Percentiles rank a stretch among this genome's conserved stretches.
These are phyloP conservation scores for Luzula sylvatica DNA, from an alignment of 176 grass and related monocot genomes.

Conservation along the genomic window DNA sequence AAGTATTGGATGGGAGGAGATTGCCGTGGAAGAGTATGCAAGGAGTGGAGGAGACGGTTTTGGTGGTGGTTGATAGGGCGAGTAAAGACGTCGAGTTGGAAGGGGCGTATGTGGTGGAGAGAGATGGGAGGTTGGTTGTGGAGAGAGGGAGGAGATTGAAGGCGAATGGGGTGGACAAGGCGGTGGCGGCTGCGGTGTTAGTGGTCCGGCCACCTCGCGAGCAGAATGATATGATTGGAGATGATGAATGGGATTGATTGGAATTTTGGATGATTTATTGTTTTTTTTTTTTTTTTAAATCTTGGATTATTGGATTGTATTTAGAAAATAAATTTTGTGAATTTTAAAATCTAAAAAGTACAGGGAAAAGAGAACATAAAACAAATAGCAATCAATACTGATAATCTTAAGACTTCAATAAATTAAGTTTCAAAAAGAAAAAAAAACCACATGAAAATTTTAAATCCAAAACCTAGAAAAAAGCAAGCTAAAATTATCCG, in stretches of 20 bases:
- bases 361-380: background rate
- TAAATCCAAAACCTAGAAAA: constrained; percentile 16
- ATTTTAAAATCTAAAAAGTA: background rate
- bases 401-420: background rate
- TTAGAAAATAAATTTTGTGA: too few relatives aligned
- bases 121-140: constrained; percentile 47
- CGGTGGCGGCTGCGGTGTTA: constrained; percentile 33
- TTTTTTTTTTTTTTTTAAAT: constrained; percentile 11
- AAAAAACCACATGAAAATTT: constrained; percentile 13
- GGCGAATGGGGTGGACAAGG: constrained; percentile 27
- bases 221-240: constrained; percentile 34
- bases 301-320: too few relatives aligned
- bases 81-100: constrained; percentile 36
- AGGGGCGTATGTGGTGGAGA: constrained; percentile 54
- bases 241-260: constrained; percentile 64
- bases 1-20: constrained; percentile 49
- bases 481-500: constrained; percentile 12
- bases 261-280: constrained; percentile 3
- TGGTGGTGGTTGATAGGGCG: constrained; percentile 44
- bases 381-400: background rate
- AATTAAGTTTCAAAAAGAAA: constrained; percentile 10
- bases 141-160: constrained; percentile 46
- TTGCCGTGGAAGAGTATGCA: constrained; percentile 33
- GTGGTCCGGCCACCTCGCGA: constrained; percentile 70
- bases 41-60: constrained; percentile 31